Evolutionary conservation across 1,284 basidiomycete species (phyloP).

Genomic region (Ustilago loliicola): DNA sequence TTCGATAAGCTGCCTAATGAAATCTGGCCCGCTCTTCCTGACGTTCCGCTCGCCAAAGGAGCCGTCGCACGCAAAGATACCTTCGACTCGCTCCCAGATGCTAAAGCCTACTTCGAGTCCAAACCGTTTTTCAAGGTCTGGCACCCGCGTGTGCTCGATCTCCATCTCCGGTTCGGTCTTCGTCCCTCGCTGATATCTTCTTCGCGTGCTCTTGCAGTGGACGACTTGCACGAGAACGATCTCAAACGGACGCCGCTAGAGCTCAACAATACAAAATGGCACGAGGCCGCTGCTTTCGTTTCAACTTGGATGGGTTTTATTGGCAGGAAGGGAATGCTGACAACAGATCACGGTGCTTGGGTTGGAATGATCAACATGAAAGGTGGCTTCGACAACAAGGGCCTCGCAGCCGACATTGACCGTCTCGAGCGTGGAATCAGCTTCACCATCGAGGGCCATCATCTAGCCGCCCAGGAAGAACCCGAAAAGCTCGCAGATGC

Average conservation of each 20-base stretch:
- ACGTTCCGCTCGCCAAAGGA: slow-evolving; percentile 69
- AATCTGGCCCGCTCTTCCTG: slow-evolving; percentile 19
- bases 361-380: slow-evolving; percentile 39
- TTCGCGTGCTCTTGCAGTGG: slow-evolving; percentile 24
- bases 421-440: slow-evolving; percentile 33
- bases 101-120: slow-evolving; percentile 72
- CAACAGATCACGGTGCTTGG: slow-evolving; percentile 32
- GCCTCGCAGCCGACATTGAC: slow-evolving; percentile 35
- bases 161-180: slow-evolving; percentile 80
- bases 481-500: slow-evolving; percentile 41
- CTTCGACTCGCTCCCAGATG: slow-evolving; percentile 74
- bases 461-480: slow-evolving; percentile 63
- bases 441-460: slow-evolving; percentile 45
- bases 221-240: slow-evolving; percentile 39
- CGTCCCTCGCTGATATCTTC: slow-evolving; percentile 31
- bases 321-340: slow-evolving; percentile 24
- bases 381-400: slow-evolving; percentile 34
- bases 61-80: slow-evolving; percentile 77
- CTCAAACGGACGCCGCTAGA: slow-evolving; percentile 39
- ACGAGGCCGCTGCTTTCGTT: slow-evolving; percentile 61
- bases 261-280: slow-evolving; percentile 61
- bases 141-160: slow-evolving; percentile 78
- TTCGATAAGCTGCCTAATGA: slow-evolving; percentile 24
- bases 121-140: slow-evolving; percentile 81
- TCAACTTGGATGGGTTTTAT: slow-evolving; percentile 43